Evolutionary conservation across 225 moss, liverwort and hornwort species (phyloP), one percentile per base, ranked within the genome.

Genomic region (Physcomitrium patens): DNA sequence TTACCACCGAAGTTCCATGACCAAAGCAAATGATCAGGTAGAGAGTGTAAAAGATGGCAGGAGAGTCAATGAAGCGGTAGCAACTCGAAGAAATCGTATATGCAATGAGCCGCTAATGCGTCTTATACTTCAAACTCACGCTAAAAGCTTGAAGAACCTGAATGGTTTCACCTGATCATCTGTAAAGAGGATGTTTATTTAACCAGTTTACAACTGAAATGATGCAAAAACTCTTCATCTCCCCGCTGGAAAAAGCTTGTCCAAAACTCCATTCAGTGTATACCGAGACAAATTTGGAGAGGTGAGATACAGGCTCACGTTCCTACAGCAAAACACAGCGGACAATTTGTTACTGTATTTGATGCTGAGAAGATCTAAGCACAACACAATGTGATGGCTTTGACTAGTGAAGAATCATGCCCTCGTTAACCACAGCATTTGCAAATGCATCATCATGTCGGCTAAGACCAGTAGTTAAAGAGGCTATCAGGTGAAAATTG

Each of bases 381-480:
- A 78, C 9, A 27, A 71, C 17, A n/a, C 46, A 65, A 26, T 19
- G 58, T 71, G 24, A 72, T 27, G 53, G 37, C 67, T 72, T 78
- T 63, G 58, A 58, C 9, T 58, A 43, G 20, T 67, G 41, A 47
- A 65, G 68, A 76, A 76, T 37, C 47, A 60, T 73, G 79, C 91
- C 97, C 94, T 99, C 93, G 70, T 99, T 95, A 69, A 99, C 97
- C 67, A 99, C 97, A 49, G 93, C 87, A 67, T 93, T 93, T 58
- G 97, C 97, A 80, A 99, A 99, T 12, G 83, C 94, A 81, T 99
- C 97, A 81, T 95, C 91, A 82, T 99, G 95, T 64, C 94, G 94
- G 84, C 93, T 93, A 60, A 99, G 84, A 68, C 97, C 97, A 52
- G 97, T 95, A 75, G 94, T 95, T 79, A 99, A 81, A 48, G 97